These are phyloP conservation scores for Cryphonectria parasitica DNA, from an alignment of 2,329 filamentous ascomycete genomes.

Conservation along the genomic window DNA sequence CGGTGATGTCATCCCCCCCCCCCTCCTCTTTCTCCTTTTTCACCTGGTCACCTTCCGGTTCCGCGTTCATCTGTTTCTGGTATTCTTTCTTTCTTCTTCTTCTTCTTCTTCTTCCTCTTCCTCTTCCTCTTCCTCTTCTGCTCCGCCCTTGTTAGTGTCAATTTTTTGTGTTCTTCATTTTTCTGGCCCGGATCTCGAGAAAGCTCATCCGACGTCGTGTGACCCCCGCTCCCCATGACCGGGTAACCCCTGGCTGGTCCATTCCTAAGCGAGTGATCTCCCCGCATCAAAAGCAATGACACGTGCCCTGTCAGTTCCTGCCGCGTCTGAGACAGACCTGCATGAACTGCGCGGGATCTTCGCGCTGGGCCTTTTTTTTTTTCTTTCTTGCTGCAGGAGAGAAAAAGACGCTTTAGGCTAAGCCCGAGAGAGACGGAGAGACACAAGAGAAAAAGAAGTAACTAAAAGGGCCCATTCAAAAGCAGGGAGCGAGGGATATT, in stretches of 20 bases:
- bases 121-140: background rate
- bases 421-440: background rate
- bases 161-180: background rate
- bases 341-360: conserved; percentile 15
- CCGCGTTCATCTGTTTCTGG: background rate
- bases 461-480: background rate
- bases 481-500: background rate
- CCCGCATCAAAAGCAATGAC: conserved; percentile 1
- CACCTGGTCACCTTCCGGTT: background rate
- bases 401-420: background rate
- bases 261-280: background rate
- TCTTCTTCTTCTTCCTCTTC: background rate
- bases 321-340: conserved; percentile 12
- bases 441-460: background rate
- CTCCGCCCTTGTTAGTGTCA: background rate
- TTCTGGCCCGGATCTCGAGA: background rate
- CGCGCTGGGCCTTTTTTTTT: background rate
- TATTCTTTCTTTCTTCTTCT: background rate
- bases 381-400: background rate
- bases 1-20: background rate
- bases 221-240: background rate
- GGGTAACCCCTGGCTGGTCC: conserved; percentile 1
- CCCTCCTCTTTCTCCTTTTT: background rate
- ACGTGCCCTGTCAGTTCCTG: conserved; percentile 8
- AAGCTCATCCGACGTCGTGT: background rate